phyloP scores from a whole-genome alignment of 352 stramenopile species.

The Phytophthora multivora region DNA sequence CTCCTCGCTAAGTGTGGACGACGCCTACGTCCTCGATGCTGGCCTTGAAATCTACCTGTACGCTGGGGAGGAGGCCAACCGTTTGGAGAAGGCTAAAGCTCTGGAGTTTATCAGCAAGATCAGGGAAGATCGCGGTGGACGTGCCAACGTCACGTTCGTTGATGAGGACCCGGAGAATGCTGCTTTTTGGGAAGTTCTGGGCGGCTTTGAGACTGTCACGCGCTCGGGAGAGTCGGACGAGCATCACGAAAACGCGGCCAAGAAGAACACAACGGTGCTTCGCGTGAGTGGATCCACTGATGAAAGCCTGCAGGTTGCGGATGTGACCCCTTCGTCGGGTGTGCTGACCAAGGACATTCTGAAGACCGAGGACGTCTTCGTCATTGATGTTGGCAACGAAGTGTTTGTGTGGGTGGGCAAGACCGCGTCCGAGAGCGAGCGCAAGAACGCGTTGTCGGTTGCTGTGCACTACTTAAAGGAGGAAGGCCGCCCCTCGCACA shows the following conservation, averaged over 20 bases:
- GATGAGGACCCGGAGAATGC: constrained; percentile 89
- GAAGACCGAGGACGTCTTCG: constrained; percentile 91
- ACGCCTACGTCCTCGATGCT: constrained; percentile 95
- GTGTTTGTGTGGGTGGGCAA: constrained; percentile 94
- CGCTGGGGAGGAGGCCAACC: constrained; percentile 78
- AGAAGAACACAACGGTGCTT: constrained; percentile 77
- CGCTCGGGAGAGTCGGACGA: constrained; percentile 67
- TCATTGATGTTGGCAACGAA: constrained; percentile 90
- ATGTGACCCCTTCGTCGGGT: constrained; percentile 71
- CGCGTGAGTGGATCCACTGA: constrained; percentile 73
- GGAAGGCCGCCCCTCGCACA: constrained; percentile 56
- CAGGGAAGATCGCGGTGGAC: constrained; percentile 80
- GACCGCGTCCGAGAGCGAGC: constrained; percentile 79
- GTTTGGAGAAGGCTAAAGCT: constrained; percentile 91
- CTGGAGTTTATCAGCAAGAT: constrained; percentile 90
- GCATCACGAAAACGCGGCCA: constrained; percentile 57
- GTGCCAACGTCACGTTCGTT: constrained; percentile 86
- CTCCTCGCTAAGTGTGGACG: constrained; percentile 90
- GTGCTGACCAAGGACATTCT: constrained; percentile 83
- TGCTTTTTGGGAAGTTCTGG: constrained; percentile 93
- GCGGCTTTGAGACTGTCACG: constrained; percentile 81
- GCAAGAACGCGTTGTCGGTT: constrained; percentile 84
- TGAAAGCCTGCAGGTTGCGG: constrained; percentile 50
- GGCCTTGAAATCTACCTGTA: constrained; percentile 93
- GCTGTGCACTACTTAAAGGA: constrained; percentile 88